Evolutionary conservation across 192 early-diverging fungal genomes (phyloP).

Genomic region (Rhizophlyctis rosea): DNA sequence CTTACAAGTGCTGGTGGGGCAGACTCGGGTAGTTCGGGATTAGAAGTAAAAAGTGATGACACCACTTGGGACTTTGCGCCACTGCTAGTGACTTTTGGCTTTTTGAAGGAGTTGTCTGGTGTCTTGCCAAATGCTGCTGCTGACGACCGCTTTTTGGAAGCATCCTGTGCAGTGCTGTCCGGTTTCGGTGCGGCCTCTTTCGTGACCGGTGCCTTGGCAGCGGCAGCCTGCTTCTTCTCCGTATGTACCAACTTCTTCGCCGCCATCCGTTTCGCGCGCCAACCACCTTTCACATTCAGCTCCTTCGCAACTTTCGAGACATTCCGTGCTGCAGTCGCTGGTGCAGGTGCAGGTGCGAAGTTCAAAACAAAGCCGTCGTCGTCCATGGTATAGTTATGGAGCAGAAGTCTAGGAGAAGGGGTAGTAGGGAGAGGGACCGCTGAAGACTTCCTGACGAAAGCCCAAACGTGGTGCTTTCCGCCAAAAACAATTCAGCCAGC

Average conservation of each 20-base stretch:
- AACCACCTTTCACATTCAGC: conserved; percentile 17
- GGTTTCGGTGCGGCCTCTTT: not conserved
- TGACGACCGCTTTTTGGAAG: not conserved
- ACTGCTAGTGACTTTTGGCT: conserved; percentile 12
- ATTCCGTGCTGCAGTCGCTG: not conserved
- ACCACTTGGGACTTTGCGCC: conserved; percentile 63
- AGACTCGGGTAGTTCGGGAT: conserved; percentile 15
- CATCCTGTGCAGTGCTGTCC: not conserved
- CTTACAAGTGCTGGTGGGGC: conserved; percentile 8
- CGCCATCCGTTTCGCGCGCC: conserved; percentile 22
- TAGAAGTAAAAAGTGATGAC: conserved; percentile 73
- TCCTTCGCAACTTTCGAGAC: not conserved
- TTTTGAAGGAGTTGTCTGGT: not conserved
- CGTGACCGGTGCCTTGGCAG: conserved; percentile 8
- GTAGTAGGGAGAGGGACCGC: too few relatives aligned
- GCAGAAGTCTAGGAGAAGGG: too few relatives aligned
- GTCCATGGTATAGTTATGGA: too few relatives aligned
- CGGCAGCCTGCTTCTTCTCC: conserved; percentile 24
- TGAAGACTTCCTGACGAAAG: too few relatives aligned
- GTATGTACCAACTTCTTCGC: conserved; percentile 34
- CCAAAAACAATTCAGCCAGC: too few relatives aligned
- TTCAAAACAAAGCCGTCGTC: conserved; percentile 73
- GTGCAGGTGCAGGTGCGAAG: conserved; percentile 36
- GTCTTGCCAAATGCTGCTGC: not conserved
- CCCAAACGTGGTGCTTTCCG: too few relatives aligned